Conservation (phyloP, 1,284 basidiomycete genomes). For the Somion occarium region DNA sequence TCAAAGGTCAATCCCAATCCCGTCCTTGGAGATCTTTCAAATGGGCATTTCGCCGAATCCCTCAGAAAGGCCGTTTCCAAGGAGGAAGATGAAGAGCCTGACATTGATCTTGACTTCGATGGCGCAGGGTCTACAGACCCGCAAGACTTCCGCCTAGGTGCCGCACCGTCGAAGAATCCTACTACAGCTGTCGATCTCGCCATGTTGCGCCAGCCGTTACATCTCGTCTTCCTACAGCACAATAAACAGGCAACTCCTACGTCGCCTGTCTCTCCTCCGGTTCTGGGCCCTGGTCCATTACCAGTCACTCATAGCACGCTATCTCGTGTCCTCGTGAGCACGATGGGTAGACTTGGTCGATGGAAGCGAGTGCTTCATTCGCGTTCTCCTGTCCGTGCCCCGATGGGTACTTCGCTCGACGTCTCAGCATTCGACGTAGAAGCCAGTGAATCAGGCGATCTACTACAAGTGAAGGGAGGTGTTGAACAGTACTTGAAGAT, state of each 20-base stretch:
- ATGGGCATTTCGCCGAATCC: conserved; percentile 50
- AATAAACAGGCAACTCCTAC: conserved; percentile 29
- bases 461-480: conserved; percentile 55
- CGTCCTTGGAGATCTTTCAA: conserved; percentile 21
- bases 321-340: conserved; percentile 75
- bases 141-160: not conserved
- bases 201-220: conserved; percentile 39
- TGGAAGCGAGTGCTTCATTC: conserved; percentile 76
- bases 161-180: conserved; percentile 5
- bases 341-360: conserved; percentile 74
- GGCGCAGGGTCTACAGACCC: conserved; percentile 3
- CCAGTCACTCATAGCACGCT: conserved; percentile 60
- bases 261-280: conserved; percentile 21
- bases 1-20: conserved; percentile 2
- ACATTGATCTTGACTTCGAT: conserved; percentile 70
- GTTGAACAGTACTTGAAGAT: conserved; percentile 64
- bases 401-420: conserved; percentile 35
- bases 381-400: conserved; percentile 34
- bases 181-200: conserved; percentile 23
- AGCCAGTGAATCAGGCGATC: conserved; percentile 48
- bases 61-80: conserved; percentile 35
- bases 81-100: conserved; percentile 63
- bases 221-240: conserved; percentile 36
- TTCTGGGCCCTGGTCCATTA: conserved; percentile 39
- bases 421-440: conserved; percentile 70